phyloP scores from a whole-genome alignment of 176 grass and related monocot species.

The Echinochloa phyllopogon region DNA sequence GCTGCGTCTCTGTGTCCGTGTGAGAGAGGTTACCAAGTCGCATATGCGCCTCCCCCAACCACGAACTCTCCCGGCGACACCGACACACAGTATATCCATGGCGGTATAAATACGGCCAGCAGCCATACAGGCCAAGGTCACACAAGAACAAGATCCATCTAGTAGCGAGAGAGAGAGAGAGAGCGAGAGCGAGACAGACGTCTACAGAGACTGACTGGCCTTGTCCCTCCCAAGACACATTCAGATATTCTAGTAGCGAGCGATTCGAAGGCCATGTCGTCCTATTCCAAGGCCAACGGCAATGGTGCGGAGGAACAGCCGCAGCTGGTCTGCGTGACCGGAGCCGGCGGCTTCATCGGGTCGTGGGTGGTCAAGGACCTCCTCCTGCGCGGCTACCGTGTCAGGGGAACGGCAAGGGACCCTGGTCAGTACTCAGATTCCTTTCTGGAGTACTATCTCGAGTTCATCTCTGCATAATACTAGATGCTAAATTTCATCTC shows the following conservation, averaged over 20 bases:
- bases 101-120: constrained; percentile 16
- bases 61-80: neutral
- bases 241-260: neutral
- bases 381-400: neutral
- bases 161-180: neutral
- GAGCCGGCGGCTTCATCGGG: constrained; percentile 4
- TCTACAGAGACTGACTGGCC: neutral
- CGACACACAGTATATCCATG: neutral
- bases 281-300: neutral
- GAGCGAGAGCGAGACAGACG: neutral
- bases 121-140: neutral
- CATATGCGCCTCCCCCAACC: constrained; percentile 23
- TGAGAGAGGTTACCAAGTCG: neutral
- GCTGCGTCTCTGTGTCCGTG: too few species aligned
- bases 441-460: too few species aligned
- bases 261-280: constrained; percentile 21
- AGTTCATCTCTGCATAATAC: too few species aligned
- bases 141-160: neutral
- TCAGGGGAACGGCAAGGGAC: neutral
- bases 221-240: neutral
- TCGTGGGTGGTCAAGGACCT: neutral
- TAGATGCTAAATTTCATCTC: too few species aligned
- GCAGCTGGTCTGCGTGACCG: neutral
- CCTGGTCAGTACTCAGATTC: too few species aligned
- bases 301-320: too few species aligned